Base-by-base conservation (phyloP, 495 filamentous ascomycete genomes). In the Chaetomidium leptoderma region DNA sequence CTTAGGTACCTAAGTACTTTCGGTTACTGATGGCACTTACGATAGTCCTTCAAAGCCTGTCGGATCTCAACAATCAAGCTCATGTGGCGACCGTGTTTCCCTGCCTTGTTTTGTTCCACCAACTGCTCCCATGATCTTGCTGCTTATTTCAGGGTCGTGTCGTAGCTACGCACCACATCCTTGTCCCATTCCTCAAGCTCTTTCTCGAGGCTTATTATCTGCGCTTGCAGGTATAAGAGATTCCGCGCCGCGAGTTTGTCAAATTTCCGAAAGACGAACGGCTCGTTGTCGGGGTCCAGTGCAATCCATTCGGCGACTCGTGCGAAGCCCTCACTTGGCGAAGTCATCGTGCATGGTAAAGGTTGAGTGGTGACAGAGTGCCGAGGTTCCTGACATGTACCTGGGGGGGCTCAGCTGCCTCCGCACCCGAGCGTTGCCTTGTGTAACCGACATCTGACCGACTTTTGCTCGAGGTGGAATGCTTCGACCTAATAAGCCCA, bases 251-350 rank as follows among this genome's bases (percentile, higher is more conserved):
- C 46, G 29, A 49, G 46, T 30, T n/a, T 33, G 29, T 35, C 46
- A 21, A 49, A 49, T n/a, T 35, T 49, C 4, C 46, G 43, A 27
- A 47, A 47, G 44, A 47, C 17, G 44, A 48, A 48, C 5, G 45
- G 19, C 45, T 48, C 45, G 10, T 48, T 48, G 45, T 48, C 30
- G 17, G 30, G 30, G 16, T 50, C 47, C 7, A 14, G 30, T 0
- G 47, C 30, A 14, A 50, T 50, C 47, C 47, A 50, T 50, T 50
- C 47, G 30, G 47, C 30, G 30, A 50, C 17, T 2, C 30, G 30
- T 23, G 47, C 47, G 30, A 50, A 50, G n/a, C 47, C 47, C 14
- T 50, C 47, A 14, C 19, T 50, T 50, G 30, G 32, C 19, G 29
- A 19, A 10, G 24, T 23, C 47, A 50, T 50, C 1, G 19, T 32